Evolutionary conservation across 192 early-diverging fungal species (phyloP), one percentile per base, ranked within the genome.

Genomic region (Rhizophagus sp.): DNA sequence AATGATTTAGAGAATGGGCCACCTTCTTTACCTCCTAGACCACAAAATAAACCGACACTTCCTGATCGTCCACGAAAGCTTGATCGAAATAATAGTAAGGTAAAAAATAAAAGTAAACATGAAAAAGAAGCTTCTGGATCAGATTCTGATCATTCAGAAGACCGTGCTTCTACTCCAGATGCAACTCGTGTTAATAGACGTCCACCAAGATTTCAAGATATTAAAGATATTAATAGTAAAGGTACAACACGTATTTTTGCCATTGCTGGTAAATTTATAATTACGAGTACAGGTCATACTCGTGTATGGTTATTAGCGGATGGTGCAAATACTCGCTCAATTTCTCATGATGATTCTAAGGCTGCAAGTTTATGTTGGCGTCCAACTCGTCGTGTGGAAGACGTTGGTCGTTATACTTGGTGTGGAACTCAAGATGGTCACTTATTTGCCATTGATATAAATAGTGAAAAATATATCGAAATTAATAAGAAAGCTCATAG

Each of bases 361-460:
- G 87, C 89, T 13, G 84, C 84, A 22, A 84, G 84, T 24, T 84
- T 92, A 68, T 68, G 81, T 17, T 91, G 92, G 79, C 87, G 87
- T 13, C 93, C 92, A 22, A 82, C 88, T 69, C 84, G 81, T 62
- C 79, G 81, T 22, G 76, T 87, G 5, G 83, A 79, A 22, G 86
- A 92, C 34, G 86, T 91, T 41, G 92, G 92, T 17, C 83, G 88
- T 39, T 92, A 87, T 77, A 64, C 93, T 25, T 95, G 93, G 93
- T 85, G 86, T 41, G 89, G 88, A 13, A 82, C 88, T 71, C 87
- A 89, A 13, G 91, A 91, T 47, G 92, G 91, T 0, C 84, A 88
- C n/a, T 74, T 95, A 0, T 81, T 88, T 61, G 87, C 88, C 33
- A 79, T 93, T 24, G 89, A 93, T 77, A 79, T 82, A 6, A 66